phyloP scores from a whole-genome alignment of 2,329 filamentous ascomycete species.

The Aspergillus sp. region DNA sequence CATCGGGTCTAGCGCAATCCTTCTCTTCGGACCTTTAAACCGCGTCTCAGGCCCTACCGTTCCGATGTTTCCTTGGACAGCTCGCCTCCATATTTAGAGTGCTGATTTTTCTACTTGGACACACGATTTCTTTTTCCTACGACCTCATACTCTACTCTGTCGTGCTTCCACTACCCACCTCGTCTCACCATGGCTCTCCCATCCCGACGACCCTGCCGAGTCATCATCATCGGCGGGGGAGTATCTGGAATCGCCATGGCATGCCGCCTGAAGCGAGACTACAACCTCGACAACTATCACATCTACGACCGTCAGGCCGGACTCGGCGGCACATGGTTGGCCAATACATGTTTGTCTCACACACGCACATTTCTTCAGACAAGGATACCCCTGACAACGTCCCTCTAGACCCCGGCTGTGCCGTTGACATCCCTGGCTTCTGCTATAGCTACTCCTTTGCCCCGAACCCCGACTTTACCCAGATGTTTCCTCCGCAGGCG shows the following conservation, averaged over 20 bases:
- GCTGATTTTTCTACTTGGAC: neutral
- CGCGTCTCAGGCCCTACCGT: neutral
- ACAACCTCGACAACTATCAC: slow-evolving; percentile 11
- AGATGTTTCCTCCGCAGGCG: slow-evolving; percentile 13
- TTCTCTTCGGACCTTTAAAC: neutral
- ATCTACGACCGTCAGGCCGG: slow-evolving; percentile 18
- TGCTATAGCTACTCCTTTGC: slow-evolving; percentile 20
- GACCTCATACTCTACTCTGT: neutral
- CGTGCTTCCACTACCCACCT: neutral
- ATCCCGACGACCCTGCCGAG: slow-evolving; percentile 6
- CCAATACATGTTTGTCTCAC: slow-evolving; percentile 13
- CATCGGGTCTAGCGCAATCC: neutral
- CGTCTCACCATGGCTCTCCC: slow-evolving; percentile 4
- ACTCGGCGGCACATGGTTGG: slow-evolving; percentile 19
- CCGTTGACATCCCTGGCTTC: slow-evolving; percentile 19
- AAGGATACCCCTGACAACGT: neutral
- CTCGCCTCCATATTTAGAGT: neutral
- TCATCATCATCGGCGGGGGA: slow-evolving; percentile 20
- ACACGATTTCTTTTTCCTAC: neutral
- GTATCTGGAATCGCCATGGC: slow-evolving; percentile 19
- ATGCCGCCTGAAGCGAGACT: slow-evolving; percentile 13
- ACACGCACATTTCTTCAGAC: neutral
- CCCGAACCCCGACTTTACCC: slow-evolving; percentile 15
- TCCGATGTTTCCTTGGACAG: neutral
- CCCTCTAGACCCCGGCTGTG: slow-evolving; percentile 16